phyloP scores from a whole-genome alignment of 2,329 filamentous ascomycete genomes.

The Arthrobotrys musiformis region DNA sequence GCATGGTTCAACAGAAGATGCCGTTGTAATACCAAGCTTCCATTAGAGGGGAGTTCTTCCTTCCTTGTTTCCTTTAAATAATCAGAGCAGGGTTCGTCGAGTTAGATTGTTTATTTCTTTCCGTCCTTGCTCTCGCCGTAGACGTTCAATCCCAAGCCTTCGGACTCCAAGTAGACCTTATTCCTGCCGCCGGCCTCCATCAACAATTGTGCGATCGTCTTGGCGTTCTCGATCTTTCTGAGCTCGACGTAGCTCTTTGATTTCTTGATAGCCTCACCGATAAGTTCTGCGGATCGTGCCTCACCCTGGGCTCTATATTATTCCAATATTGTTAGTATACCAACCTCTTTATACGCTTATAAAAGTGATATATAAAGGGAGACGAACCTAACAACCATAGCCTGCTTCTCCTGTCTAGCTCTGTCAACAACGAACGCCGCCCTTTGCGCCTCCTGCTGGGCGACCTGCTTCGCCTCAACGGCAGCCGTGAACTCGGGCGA shows the following conservation, averaged over 20 bases:
- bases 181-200: conserved; percentile 89
- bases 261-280: conserved; percentile 99
- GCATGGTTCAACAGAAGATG: neutral
- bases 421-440: conserved; percentile 99
- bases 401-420: conserved; percentile 98
- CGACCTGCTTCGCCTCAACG: conserved; percentile 78
- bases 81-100: neutral
- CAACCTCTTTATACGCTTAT: neutral
- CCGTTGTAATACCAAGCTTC: conserved; percentile 2
- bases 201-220: conserved; percentile 84
- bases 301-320: conserved; percentile 88
- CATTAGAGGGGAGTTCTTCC: conserved; percentile 44
- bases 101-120: conserved; percentile 39
- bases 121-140: conserved; percentile 60
- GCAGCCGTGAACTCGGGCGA: conserved; percentile 79
- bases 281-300: conserved; percentile 94
- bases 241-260: conserved; percentile 95
- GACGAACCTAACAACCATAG: conserved; percentile 78
- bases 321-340: neutral
- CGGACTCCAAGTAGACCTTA: conserved; percentile 90
- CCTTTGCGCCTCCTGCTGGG: conserved; percentile 84
- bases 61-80: conserved; percentile 2
- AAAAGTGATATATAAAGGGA: neutral
- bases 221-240: conserved; percentile 96
- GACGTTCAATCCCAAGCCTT: conserved; percentile 91